Percentiles rank a stretch among this genome's conserved stretches.
These are phyloP conservation scores for Fusarium mangiferae DNA, from an alignment of 2,329 filamentous ascomycete genomes.

Conservation along the genomic window DNA sequence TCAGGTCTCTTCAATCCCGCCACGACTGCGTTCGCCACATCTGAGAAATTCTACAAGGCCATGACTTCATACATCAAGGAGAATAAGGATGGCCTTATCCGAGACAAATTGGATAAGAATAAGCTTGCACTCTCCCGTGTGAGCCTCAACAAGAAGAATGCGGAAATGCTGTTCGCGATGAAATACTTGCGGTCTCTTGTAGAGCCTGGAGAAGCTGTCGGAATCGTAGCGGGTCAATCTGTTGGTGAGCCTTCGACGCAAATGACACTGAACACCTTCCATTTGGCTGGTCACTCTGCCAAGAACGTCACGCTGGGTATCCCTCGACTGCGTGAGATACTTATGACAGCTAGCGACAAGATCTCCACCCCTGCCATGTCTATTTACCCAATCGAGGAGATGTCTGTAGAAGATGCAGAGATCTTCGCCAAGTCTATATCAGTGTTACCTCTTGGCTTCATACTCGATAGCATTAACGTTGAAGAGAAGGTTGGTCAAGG, in stretches of 20 bases:
- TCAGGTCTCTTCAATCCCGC: conserved; percentile 78
- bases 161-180: conserved; percentile 85
- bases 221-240: conserved; percentile 95
- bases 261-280: conserved; percentile 99
- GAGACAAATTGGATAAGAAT: conserved; percentile 55
- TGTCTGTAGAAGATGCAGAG: conserved; percentile 75
- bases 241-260: conserved; percentile 97
- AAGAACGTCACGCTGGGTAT: conserved; percentile 99
- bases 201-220: conserved; percentile 95
- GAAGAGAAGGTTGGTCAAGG: conserved; percentile 83
- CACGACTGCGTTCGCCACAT: conserved; percentile 84
- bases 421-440: conserved; percentile 93
- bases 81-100: conserved; percentile 73
- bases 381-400: conserved; percentile 77
- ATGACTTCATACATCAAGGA: conserved; percentile 81
- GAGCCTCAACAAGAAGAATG: conserved; percentile 73
- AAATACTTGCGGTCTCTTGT: conserved; percentile 94
- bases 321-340: conserved; percentile 93
- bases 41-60: conserved; percentile 81
- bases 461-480: conserved; percentile 83
- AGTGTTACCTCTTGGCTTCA: conserved; percentile 82
- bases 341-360: conserved; percentile 93
- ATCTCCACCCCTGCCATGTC: conserved; percentile 95
- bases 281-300: conserved; percentile 96
- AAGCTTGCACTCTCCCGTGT: conserved; percentile 47